phyloP scores from a whole-genome alignment of 768 basidiomycete species.

The Cyclocybe aegerita region DNA sequence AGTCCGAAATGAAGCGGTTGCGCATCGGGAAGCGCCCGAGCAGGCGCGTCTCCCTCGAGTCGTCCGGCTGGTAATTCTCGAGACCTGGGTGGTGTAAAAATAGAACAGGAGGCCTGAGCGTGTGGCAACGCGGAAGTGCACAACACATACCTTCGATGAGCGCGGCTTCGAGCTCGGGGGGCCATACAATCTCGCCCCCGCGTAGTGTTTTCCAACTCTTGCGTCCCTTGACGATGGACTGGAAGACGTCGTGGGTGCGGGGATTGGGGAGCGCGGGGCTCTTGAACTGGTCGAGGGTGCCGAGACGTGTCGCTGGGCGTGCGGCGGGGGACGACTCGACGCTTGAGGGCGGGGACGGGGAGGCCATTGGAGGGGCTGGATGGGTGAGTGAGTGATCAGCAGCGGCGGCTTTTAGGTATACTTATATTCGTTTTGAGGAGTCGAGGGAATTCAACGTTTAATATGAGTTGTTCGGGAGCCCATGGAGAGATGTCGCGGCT shows the following conservation, averaged over 20 bases:
- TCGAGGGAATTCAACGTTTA: too few species aligned
- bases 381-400: constrained; percentile 19
- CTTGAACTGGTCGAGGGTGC: constrained; percentile 21
- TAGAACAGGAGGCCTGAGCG: not conserved
- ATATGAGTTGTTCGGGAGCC: constrained; percentile 36
- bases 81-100: constrained; percentile 43
- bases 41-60: constrained; percentile 69
- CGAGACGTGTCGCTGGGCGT: constrained; percentile 17
- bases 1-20: constrained; percentile 79
- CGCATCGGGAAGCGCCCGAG: constrained; percentile 77
- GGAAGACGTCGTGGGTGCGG: constrained; percentile 57
- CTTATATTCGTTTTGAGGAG: constrained; percentile 13
- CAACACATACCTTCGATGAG: constrained; percentile 64
- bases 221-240: constrained; percentile 64
- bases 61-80: constrained; percentile 68
- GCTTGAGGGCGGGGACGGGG: constrained; percentile 11
- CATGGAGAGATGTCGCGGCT: constrained; percentile 29
- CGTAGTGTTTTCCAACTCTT: constrained; percentile 77
- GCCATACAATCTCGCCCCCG: constrained; percentile 79
- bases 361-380: constrained; percentile 19
- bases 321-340: constrained; percentile 17
- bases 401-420: constrained; percentile 29
- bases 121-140: too few species aligned
- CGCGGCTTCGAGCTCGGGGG: constrained; percentile 74
- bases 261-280: constrained; percentile 29